Percentiles rank a stretch among this genome's conserved stretches.
Evolutionary conservation across 2,329 filamentous ascomycete species (phyloP).

Genomic region (Neonectria hederae): DNA sequence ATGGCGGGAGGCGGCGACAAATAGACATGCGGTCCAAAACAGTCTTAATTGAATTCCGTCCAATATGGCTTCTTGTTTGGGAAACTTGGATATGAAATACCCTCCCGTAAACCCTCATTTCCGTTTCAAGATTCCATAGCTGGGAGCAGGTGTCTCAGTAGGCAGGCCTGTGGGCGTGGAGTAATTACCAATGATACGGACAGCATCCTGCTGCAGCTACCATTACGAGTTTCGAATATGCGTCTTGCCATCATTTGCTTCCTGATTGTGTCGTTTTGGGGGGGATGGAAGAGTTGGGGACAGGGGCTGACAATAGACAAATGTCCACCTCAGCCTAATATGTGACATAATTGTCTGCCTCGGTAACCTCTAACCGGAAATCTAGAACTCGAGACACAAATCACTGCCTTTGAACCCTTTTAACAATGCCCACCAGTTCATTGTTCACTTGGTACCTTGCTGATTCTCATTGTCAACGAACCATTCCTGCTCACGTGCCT

Average conservation of each 20-base stretch:
- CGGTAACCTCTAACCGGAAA: background rate
- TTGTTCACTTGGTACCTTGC: slow-evolving; percentile 8
- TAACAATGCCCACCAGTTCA: background rate
- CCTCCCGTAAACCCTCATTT: too few relatives aligned
- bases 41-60: slow-evolving; percentile 10
- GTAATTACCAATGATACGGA: background rate
- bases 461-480: background rate
- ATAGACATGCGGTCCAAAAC: slow-evolving; percentile 47
- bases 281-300: background rate
- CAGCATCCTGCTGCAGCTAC: background rate
- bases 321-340: background rate
- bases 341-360: background rate
- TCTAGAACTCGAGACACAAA: background rate
- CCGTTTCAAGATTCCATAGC: background rate
- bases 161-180: background rate
- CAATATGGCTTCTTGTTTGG: background rate
- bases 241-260: background rate
- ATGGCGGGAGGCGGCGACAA: slow-evolving; percentile 64
- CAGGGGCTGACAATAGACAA: background rate
- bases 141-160: background rate
- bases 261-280: background rate
- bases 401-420: background rate
- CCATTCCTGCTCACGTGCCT: slow-evolving; percentile 24
- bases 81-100: background rate
- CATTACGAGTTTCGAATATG: background rate